These are phyloP conservation scores for Agastache rugosa DNA, from an alignment of 257 asterid species.

Conservation along the genomic window DNA sequence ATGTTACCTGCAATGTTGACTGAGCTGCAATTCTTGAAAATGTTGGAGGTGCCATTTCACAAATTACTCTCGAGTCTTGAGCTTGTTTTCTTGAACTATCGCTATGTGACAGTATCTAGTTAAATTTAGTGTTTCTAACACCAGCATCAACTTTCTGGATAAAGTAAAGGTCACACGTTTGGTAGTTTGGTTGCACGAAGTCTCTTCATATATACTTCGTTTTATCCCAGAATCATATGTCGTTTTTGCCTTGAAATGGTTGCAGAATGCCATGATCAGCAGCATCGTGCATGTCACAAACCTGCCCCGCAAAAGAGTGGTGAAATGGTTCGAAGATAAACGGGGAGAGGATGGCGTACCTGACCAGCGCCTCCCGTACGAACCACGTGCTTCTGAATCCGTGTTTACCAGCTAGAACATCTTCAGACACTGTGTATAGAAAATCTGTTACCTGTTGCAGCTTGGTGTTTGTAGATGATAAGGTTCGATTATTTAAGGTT, in stretches of 20 bases:
- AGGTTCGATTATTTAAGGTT: neutral
- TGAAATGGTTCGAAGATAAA: constrained; percentile 95
- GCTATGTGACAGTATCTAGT: neutral
- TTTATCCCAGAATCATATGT: neutral
- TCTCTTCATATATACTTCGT: neutral
- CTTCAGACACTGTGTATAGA: neutral
- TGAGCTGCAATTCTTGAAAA: neutral
- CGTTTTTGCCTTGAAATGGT: neutral
- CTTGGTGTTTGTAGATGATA: constrained; percentile 2
- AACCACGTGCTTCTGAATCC: constrained; percentile 49
- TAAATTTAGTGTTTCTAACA: neutral
- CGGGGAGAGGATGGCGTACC: constrained; percentile 85
- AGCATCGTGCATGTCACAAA: constrained; percentile 88
- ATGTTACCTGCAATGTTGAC: neutral
- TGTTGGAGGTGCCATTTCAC: neutral
- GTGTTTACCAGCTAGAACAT: constrained; percentile 41
- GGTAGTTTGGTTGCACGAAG: neutral
- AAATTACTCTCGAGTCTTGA: neutral
- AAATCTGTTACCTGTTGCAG: neutral
- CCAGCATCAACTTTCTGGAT: constrained; percentile 9
- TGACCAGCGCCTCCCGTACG: constrained; percentile 58
- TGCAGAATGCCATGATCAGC: constrained; percentile 87
- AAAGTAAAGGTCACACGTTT: neutral
- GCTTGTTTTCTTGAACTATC: constrained; percentile 3
- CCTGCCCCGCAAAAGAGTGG: constrained; percentile 80